Percentiles rank a stretch among this genome's conserved stretches.
Evolutionary conservation across 345 rosid species (phyloP).

Genomic region (Eucalyptus lansdowneana): DNA sequence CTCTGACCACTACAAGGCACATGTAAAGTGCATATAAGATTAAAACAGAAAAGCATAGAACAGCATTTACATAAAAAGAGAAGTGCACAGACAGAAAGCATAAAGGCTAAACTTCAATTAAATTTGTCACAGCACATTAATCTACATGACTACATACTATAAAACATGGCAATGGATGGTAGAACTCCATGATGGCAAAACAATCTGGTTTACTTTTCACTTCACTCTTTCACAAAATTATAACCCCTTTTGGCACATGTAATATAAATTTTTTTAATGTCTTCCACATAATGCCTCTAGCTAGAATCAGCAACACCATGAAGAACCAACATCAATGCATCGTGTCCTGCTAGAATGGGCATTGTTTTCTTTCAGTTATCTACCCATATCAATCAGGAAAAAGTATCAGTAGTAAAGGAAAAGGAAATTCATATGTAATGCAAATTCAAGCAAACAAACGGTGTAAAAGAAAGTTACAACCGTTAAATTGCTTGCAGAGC

Average conservation of each 20-base stretch:
- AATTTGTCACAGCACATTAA: not conserved
- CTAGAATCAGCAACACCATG: not conserved
- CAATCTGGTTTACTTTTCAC: not conserved
- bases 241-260: not conserved
- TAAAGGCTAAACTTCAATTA: not conserved
- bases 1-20: conserved; percentile 62
- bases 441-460: not conserved
- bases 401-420: not conserved
- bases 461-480: not conserved
- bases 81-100: not conserved
- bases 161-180: not conserved
- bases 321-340: not conserved
- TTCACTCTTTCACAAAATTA: not conserved
- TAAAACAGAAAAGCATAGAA: not conserved
- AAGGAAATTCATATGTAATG: not conserved
- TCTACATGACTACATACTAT: not conserved
- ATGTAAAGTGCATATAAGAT: not conserved
- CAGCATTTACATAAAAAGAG: not conserved
- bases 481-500: not conserved
- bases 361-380: not conserved
- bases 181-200: not conserved
- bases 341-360: not conserved
- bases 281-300: not conserved
- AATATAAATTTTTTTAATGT: not conserved
- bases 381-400: not conserved